Percentiles rank a stretch among this genome's conserved stretches.
These are phyloP conservation scores for Capsella bursapastoris DNA, from an alignment of 345 rosid genomes.

Conservation along the genomic window DNA sequence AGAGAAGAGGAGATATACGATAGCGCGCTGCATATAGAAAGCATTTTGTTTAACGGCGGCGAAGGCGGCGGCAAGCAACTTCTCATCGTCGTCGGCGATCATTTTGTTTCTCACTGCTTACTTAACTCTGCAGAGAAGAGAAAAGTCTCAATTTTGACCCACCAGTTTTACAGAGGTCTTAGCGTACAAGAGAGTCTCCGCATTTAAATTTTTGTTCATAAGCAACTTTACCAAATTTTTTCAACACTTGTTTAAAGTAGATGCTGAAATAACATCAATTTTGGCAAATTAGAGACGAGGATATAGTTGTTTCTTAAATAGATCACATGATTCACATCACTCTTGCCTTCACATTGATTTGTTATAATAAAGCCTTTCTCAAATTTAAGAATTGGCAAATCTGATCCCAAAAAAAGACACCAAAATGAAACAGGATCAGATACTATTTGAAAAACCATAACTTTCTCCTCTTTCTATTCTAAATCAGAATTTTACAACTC, in stretches of 20 bases:
- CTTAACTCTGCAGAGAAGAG: neutral
- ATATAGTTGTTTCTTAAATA: neutral
- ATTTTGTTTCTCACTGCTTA: conserved; percentile 43
- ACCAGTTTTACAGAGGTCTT: neutral
- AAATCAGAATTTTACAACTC: conserved; percentile 21
- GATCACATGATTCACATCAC: conserved; percentile 27
- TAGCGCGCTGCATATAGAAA: conserved; percentile 95
- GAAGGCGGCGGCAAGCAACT: conserved; percentile 89
- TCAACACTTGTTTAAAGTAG: conserved; percentile 6
- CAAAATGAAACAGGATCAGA: conserved; percentile 21
- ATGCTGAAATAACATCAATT: neutral
- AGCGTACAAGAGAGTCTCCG: neutral
- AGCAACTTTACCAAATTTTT: conserved; percentile 10
- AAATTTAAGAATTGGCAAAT: neutral
- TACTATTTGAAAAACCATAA: conserved; percentile 13
- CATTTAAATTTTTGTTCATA: conserved; percentile 11
- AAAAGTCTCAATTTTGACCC: conserved; percentile 34
- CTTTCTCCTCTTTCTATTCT: conserved; percentile 24
- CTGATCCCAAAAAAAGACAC: neutral
- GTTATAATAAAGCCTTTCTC: conserved; percentile 1
- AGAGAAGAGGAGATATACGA: conserved; percentile 54
- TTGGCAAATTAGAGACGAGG: neutral
- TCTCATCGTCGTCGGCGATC: conserved; percentile 94
- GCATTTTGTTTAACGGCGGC: conserved; percentile 97
- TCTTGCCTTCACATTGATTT: neutral